Percentiles rank a stretch among this genome's conserved stretches.
These are phyloP conservation scores for Fraxinus ornus DNA, from an alignment of 305 asterid genomes.

Conservation along the genomic window DNA sequence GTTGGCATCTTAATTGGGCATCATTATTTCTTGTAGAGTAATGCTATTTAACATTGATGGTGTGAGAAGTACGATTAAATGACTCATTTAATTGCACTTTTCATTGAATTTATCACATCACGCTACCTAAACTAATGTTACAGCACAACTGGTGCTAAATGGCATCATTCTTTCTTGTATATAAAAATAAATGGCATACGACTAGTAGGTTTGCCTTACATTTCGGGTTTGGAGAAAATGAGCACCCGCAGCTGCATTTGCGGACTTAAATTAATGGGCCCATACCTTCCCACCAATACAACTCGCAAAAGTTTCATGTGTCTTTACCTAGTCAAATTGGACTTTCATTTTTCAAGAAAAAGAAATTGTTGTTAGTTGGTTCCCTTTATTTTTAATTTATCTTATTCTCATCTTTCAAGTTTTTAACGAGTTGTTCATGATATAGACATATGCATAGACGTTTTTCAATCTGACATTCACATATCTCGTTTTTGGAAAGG, in stretches of 20 bases:
- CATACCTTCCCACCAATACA: not conserved
- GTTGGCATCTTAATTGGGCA: not conserved
- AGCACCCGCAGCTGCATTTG: not conserved
- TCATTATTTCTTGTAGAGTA: too few relatives aligned
- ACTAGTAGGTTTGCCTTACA: not conserved
- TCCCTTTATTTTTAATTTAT: not conserved
- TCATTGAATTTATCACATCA: too few relatives aligned
- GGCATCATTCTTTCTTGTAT: not conserved
- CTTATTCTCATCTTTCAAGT: not conserved
- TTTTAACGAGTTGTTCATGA: not conserved
- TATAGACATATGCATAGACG: not conserved
- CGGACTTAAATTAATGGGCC: not conserved
- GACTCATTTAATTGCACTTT: too few relatives aligned
- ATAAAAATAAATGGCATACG: not conserved
- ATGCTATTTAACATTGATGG: too few relatives aligned
- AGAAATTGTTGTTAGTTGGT: not conserved
- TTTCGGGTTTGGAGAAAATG: not conserved
- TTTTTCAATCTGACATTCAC: too few relatives aligned
- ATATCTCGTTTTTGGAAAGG: too few relatives aligned
- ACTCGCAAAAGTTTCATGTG: not conserved
- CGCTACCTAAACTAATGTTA: too few relatives aligned
- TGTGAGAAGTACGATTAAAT: too few relatives aligned
- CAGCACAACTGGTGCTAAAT: too few relatives aligned
- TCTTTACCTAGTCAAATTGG: not conserved
- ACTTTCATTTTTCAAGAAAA: not conserved